phyloP scores from a whole-genome alignment of 2,329 filamentous ascomycete genomes.

The Xylaria sp. region DNA sequence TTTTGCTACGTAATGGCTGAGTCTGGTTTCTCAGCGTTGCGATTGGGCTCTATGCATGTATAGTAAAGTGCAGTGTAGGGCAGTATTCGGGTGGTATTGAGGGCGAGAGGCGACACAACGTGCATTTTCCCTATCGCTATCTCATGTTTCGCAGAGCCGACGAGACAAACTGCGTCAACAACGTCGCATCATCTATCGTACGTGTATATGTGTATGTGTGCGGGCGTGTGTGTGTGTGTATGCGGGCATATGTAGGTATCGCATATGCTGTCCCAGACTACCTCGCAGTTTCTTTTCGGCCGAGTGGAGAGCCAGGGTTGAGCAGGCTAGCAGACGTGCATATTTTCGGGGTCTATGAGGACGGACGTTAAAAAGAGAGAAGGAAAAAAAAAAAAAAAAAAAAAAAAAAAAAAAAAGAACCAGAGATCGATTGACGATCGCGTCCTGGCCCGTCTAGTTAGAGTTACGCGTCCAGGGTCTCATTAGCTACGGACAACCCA shows the following conservation, averaged over 20 bases:
- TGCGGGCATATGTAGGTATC: not conserved
- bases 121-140: constrained; percentile 16
- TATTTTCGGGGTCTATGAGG: not conserved
- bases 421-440: not conserved
- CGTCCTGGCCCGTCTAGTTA: not conserved
- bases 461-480: not conserved
- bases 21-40: constrained; percentile 10
- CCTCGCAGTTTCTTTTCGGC: not conserved
- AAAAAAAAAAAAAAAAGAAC: not conserved
- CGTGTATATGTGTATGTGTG: no score
- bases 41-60: constrained; percentile 8
- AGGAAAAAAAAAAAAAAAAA: not conserved
- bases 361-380: no score
- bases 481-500: not conserved
- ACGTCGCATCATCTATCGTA: constrained; percentile 19
- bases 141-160: constrained; percentile 14
- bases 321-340: not conserved
- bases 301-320: not conserved
- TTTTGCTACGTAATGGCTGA: constrained; percentile 15
- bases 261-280: not conserved
- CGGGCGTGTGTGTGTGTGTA: no score
- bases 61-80: constrained; percentile 11
- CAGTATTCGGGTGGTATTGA: constrained; percentile 1
- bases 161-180: constrained; percentile 13
- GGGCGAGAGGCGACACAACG: constrained; percentile 2